A percentile compares a stretch with the other conserved stretches of the same genome.
These are phyloP conservation scores for Penicillium oxalicum DNA, from an alignment of 2,329 filamentous ascomycete genomes.

Conservation along the genomic window DNA sequence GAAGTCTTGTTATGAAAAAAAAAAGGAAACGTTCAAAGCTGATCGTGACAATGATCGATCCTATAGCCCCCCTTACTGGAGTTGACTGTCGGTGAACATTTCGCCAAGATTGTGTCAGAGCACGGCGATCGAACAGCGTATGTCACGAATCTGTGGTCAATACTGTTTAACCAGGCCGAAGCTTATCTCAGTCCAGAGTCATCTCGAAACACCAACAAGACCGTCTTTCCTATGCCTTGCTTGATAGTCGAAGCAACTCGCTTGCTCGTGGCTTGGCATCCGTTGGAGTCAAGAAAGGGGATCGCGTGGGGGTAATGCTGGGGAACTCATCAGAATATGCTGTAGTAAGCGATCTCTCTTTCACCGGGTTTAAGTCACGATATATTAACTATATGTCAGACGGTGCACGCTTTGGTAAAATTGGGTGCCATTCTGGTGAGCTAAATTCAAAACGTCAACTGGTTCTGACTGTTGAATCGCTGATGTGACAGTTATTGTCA, in stretches of 20 bases:
- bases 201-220: conserved; percentile 57
- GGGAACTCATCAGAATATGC: conserved; percentile 83
- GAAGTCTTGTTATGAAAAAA: neutral
- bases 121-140: conserved; percentile 49
- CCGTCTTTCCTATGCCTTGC: conserved; percentile 64
- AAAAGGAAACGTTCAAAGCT: neutral
- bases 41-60: neutral
- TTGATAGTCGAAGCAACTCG: conserved; percentile 71
- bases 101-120: conserved; percentile 38
- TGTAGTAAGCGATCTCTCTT: conserved; percentile 46
- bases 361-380: neutral
- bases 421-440: conserved; percentile 78
- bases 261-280: conserved; percentile 65
- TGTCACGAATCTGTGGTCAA: conserved; percentile 18
- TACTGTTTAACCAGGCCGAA: neutral
- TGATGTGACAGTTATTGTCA: conserved; percentile 18
- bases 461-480: neutral
- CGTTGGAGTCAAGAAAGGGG: conserved; percentile 70
- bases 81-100: conserved; percentile 44
- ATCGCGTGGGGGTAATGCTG: conserved; percentile 77
- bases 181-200: conserved; percentile 36
- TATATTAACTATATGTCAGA: conserved; percentile 22
- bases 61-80: conserved; percentile 42
- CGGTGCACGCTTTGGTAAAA: conserved; percentile 85
- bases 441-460: neutral